phyloP scores from a whole-genome alignment of 2,329 filamentous ascomycete genomes.

The Pseudogymnoascus sp. region DNA sequence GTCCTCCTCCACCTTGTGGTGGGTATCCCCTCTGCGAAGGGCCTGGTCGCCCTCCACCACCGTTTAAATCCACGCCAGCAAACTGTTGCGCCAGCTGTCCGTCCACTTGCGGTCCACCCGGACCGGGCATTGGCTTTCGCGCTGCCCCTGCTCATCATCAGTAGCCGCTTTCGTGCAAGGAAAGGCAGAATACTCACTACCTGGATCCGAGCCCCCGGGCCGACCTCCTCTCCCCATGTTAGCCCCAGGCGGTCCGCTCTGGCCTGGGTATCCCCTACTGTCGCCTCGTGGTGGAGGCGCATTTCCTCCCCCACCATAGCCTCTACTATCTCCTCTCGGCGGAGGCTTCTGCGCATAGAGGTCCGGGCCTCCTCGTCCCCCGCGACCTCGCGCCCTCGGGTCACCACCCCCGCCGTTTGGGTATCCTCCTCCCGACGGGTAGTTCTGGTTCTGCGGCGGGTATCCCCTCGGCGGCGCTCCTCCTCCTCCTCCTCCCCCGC shows the following conservation, averaged over 20 bases:
- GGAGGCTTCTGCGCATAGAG: not conserved
- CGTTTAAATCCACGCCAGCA: conserved; percentile 18
- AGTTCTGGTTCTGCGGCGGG: conserved; percentile 1
- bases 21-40: conserved; percentile 19
- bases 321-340: conserved; percentile 4
- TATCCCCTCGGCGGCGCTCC: not conserved
- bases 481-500: not conserved
- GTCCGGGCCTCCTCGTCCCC: not conserved
- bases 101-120: not conserved
- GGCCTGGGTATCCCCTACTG: not conserved
- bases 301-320: not conserved
- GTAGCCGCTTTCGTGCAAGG: not conserved
- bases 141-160: not conserved
- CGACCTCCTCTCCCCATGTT: conserved; percentile 1
- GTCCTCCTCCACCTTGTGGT: conserved; percentile 15
- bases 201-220: not conserved
- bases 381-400: not conserved
- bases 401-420: not conserved
- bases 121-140: not conserved
- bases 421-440: not conserved
- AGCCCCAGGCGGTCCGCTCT: not conserved
- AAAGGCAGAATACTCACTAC: not conserved
- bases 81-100: conserved; percentile 15
- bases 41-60: conserved; percentile 22
- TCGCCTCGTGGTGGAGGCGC: not conserved